These are phyloP conservation scores for Ophiostoma australiae DNA, from an alignment of 2,329 filamentous ascomycete species.

Conservation along the genomic window DNA sequence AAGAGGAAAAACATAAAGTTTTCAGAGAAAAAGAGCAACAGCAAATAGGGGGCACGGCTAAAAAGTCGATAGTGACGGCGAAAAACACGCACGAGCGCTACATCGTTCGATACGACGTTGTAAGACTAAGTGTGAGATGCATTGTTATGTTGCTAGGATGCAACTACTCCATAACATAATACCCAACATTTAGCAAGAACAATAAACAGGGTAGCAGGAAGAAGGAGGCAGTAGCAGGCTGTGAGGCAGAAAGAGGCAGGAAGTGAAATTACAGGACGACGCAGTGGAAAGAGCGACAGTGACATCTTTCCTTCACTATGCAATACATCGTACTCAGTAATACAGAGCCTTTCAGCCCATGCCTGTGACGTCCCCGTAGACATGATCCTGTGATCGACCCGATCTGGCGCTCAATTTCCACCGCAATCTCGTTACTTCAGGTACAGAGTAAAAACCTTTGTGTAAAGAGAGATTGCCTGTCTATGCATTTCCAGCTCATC, in stretches of 20 bases:
- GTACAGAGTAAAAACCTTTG: background rate
- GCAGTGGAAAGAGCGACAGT: background rate
- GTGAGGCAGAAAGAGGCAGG: background rate
- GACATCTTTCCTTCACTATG: background rate
- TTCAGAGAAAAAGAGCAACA: background rate
- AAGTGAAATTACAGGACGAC: background rate
- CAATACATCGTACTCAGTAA: background rate
- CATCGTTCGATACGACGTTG: slow-evolving; percentile 7
- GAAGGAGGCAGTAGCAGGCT: background rate
- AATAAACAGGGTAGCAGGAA: background rate
- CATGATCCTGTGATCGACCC: background rate
- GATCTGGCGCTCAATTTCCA: slow-evolving; percentile 7
- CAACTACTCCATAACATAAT: background rate
- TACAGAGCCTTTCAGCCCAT: background rate
- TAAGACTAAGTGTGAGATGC: slow-evolving; percentile 7
- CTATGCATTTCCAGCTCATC: background rate
- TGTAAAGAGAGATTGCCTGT: background rate
- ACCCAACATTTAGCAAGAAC: background rate
- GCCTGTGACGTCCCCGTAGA: background rate
- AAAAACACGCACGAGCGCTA: slow-evolving; percentile 12
- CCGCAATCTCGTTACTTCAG: background rate
- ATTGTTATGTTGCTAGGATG: background rate
- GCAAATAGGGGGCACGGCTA: slow-evolving; percentile 2
- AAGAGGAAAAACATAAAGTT: background rate
- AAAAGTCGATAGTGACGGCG: background rate